Evolutionary conservation across 2,329 filamentous ascomycete genomes (phyloP).

Genomic region (Pseudopyricularia javanii): DNA sequence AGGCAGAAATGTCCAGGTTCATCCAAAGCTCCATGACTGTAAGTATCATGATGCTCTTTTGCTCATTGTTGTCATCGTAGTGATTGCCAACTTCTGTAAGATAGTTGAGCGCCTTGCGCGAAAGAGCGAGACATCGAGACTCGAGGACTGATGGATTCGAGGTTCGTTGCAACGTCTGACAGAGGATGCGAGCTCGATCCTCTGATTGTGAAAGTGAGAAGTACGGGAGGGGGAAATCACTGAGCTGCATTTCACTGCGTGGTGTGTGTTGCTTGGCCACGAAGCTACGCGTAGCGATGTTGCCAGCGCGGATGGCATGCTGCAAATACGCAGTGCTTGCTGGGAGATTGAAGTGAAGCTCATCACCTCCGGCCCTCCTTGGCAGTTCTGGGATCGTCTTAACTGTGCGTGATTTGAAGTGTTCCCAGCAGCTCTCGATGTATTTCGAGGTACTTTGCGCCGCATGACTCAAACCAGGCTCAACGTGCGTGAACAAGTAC

Average conservation of each 20-base stretch:
- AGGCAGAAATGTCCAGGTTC: conserved; percentile 36
- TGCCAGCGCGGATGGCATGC: conserved; percentile 6
- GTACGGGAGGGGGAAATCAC: background rate
- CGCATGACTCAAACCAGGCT: conserved; percentile 13
- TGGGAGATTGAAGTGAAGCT: conserved; percentile 22
- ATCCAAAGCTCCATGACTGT: conserved; percentile 46
- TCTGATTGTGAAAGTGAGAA: background rate
- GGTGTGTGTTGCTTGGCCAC: background rate
- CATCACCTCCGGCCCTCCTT: conserved; percentile 15
- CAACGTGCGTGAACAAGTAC: conserved; percentile 15
- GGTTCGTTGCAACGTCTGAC: background rate
- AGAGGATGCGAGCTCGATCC: background rate
- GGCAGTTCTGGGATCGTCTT: conserved; percentile 30
- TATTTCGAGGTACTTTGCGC: conserved; percentile 16
- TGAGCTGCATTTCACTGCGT: background rate
- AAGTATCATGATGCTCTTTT: conserved; percentile 39
- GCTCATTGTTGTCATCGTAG: conserved; percentile 31
- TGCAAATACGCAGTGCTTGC: conserved; percentile 25
- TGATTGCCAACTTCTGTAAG: conserved; percentile 16
- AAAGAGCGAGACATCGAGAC: conserved; percentile 12
- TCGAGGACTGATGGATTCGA: conserved; percentile 1
- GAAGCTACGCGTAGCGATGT: too few relatives aligned
- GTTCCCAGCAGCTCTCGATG: conserved; percentile 23
- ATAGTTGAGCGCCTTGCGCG: conserved; percentile 20
- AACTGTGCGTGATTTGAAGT: conserved; percentile 21